A percentile compares a stretch with the other conserved stretches of the same genome.
These are phyloP conservation scores for Candida vartiovaarae DNA, from an alignment of 805 yeast genomes.

Conservation along the genomic window DNA sequence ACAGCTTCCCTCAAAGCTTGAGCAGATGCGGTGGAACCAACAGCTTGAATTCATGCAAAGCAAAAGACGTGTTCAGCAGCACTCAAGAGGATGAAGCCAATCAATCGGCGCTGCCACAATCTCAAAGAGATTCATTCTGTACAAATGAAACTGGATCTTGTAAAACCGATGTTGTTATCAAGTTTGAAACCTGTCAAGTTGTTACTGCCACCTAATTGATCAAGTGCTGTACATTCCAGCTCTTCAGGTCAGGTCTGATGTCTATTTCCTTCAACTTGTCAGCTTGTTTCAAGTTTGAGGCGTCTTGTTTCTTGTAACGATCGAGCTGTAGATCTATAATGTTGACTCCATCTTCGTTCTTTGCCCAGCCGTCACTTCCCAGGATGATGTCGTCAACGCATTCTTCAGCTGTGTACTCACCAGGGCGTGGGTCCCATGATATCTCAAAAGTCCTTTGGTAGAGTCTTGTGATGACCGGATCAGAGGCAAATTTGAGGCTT, in stretches of 20 bases:
- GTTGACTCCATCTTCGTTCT: constrained; percentile 37
- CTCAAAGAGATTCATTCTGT: no score
- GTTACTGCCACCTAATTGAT: not conserved
- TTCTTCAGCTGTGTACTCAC: constrained; percentile 59
- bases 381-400: constrained; percentile 69
- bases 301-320: not conserved
- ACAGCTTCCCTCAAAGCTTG: not conserved
- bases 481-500: constrained; percentile 24
- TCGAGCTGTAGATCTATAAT: constrained; percentile 28
- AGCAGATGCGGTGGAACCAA: no score
- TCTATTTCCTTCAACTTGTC: constrained; percentile 21
- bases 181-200: not conserved
- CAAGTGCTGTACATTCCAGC: constrained; percentile 30
- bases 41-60: no score
- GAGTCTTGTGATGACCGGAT: constrained; percentile 43
- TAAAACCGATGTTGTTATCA: not conserved
- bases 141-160: no score
- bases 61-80: no score
- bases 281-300: not conserved
- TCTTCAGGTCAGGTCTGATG: constrained; percentile 30
- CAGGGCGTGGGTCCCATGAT: constrained; percentile 53
- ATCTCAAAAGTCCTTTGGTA: constrained; percentile 49
- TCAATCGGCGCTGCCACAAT: no score
- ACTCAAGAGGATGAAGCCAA: no score
- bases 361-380: constrained; percentile 65